Conservation (phyloP, 192 early-diverging fungal genomes). For the Rhizophagus clarus region DNA sequence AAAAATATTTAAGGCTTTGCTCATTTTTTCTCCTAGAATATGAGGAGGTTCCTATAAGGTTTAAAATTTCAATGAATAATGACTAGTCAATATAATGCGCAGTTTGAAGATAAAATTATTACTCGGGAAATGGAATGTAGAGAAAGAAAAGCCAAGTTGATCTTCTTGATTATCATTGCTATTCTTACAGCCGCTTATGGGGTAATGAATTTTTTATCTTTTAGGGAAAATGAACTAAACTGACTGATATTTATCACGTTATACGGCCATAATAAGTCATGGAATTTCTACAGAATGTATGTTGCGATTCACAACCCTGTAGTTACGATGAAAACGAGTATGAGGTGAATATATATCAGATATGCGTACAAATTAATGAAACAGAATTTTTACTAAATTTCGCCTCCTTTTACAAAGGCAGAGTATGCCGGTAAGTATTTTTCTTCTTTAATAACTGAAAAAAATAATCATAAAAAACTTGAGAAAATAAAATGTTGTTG, state of each 20-base stretch:
- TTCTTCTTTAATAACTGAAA: too few species aligned
- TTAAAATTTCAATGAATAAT: not conserved
- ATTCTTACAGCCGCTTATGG: conserved; percentile 2
- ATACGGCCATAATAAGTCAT: not conserved
- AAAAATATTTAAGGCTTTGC: too few species aligned
- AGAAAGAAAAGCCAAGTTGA: conserved; percentile 8
- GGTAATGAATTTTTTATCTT: not conserved
- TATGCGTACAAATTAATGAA: not conserved
- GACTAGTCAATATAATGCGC: not conserved
- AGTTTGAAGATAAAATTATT: not conserved
- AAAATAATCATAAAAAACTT: not conserved
- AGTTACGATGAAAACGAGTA: not conserved
- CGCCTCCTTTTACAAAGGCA: not conserved
- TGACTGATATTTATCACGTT: not conserved
- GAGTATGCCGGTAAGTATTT: not conserved
- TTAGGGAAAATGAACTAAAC: not conserved
- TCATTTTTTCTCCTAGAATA: too few species aligned
- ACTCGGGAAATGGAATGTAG: not conserved
- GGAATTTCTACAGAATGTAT: conserved; percentile 28
- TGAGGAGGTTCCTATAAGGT: too few species aligned
- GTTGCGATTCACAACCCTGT: conserved; percentile 5
- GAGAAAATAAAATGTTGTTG: not conserved
- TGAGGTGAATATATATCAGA: not conserved
- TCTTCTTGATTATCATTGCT: conserved; percentile 15
- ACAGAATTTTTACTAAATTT: not conserved